Base-by-base conservation (phyloP, 2,329 filamentous ascomycete species). In the Fusarium compactum region DNA sequence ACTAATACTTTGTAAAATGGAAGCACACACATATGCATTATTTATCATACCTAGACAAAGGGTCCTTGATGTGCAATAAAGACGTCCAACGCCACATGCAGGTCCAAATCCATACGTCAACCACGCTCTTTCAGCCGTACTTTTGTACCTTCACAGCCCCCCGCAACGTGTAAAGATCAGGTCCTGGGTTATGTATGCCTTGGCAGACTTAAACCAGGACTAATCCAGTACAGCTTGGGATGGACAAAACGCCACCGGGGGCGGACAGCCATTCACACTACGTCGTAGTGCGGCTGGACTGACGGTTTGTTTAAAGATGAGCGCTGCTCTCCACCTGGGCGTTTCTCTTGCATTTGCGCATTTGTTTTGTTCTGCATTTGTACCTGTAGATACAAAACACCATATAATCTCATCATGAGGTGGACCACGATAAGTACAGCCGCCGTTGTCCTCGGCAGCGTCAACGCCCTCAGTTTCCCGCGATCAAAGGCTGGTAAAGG, bases 401-500 rank as follows among this genome's bases (percentile, higher is more conserved):
- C 40, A 65, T 20, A 65, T n/a, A 63, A 22, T 45, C 14, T 18
- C 24, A 62, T 45, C 32, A 76, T 76, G 74, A 73, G 74, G 58
- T 76, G 71, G 74, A 73, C 71, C 7, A 72, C 65, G 50, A 59
- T 73, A 61, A 66, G 54, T 20, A 53, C 58, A 25, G 64, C 62
- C 12, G 59, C 60, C 8, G 70, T 61, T 20, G 40, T 69, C n/a
- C 55, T 76, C 20, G 58, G 60, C 22, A 58, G 51, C 40, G 65
- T 65, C 15, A 59, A 73, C 22, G 71, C 73, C n/a, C 41, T 58
- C 15, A 63, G 38, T 50, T 76, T 81, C 58, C 74, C 77, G 22
- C 68, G 77, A 58, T 77, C 77, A 11, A 67, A 75, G 22, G 34
- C 63, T 16, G 81, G 81, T 22, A 72, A 81, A 53, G 81, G 81